Evolutionary conservation across 768 basidiomycete species (phyloP), one percentile per base, ranked within the genome.

Genomic region (Russula sp.): DNA sequence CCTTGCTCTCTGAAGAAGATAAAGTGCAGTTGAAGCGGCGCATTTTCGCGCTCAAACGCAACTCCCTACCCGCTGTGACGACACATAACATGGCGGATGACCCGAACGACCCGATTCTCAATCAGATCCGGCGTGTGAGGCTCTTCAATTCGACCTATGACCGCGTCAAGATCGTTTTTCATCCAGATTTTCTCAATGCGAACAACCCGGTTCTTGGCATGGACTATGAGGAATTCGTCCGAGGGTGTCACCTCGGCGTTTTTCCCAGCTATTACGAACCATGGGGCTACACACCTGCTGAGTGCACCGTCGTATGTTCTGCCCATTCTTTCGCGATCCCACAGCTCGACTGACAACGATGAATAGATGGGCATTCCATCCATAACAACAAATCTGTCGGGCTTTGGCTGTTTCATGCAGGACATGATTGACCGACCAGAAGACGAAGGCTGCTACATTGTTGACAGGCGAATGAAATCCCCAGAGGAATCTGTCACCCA

Each of bases 31-130:
- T 99, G 70, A 99, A 99, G 77, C 87, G 97, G 5, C 88, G 97
- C 62, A 96, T 95, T 66, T 96, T 97, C 73, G 97, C 97, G 7
- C 84, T 99, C 63, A 96, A 94, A 76, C 86, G 97, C 67, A 92
- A 92, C 77, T 86, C 91, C 13, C 84, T 94, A n/a, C 97, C 97
- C 0, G 92, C 97, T 1, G 83, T 99, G 49, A 89, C 89, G n/a
- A 99, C 97, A 18, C 97, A 99, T 79, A 99, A 99, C 77, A 98
- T 98, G 97, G 85, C 83, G 26, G 96, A 98, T 73, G 96, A 98
- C 73, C 78, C 83, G 36, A 88, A 77, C 70, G 97, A 99, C 72
- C 97, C 97, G 7, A 92, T 99, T 68, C 77, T 99, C 53, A 97
- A 88, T 76, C 96, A 98, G 73, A 90, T 99, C 67, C 87, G 97